Percentiles rank a stretch among this genome's conserved stretches.
phyloP scores from a whole-genome alignment of 139 green algal genomes.

The Chlorella sp. region DNA sequence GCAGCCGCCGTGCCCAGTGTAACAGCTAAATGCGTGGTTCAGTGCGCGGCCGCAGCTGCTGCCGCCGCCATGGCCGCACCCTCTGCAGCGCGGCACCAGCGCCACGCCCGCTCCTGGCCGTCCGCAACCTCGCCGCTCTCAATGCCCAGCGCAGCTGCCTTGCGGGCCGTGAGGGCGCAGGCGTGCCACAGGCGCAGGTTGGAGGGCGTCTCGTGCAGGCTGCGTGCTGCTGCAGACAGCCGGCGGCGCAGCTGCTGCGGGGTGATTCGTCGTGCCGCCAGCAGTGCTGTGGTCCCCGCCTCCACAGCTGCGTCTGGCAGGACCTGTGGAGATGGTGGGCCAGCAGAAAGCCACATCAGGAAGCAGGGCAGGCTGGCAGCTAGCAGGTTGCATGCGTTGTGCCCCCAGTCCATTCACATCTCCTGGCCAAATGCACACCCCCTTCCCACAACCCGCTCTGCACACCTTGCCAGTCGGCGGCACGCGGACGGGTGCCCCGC shows the following conservation, averaged over 20 bases:
- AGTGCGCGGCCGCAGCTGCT: no score
- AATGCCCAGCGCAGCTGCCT: not conserved
- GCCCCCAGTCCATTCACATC: no score
- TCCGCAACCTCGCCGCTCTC: not conserved
- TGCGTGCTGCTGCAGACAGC: not conserved
- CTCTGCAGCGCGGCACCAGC: slow-evolving; percentile 28
- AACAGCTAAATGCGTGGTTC: no score
- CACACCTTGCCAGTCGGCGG: slow-evolving; percentile 13
- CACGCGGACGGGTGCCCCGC: not conserved
- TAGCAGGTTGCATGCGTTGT: no score
- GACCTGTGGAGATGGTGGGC: slow-evolving; percentile 2
- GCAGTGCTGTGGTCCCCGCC: not conserved
- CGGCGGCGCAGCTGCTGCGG: not conserved
- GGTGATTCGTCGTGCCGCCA: not conserved
- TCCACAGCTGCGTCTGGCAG: slow-evolving; percentile 6
- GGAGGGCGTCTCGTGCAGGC: slow-evolving; percentile 9
- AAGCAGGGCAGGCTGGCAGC: not conserved
- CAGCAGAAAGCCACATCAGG: not conserved
- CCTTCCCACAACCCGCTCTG: not conserved
- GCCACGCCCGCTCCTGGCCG: not conserved
- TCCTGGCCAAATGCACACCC: no score
- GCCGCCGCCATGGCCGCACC: not conserved
- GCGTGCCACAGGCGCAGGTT: slow-evolving; percentile 7
- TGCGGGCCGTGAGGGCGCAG: not conserved
- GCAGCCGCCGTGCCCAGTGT: no score